Percentiles rank a stretch among this genome's conserved stretches.
Evolutionary conservation across 2,329 filamentous ascomycete species (phyloP).

Genomic region (Lizonia empirigonia): DNA sequence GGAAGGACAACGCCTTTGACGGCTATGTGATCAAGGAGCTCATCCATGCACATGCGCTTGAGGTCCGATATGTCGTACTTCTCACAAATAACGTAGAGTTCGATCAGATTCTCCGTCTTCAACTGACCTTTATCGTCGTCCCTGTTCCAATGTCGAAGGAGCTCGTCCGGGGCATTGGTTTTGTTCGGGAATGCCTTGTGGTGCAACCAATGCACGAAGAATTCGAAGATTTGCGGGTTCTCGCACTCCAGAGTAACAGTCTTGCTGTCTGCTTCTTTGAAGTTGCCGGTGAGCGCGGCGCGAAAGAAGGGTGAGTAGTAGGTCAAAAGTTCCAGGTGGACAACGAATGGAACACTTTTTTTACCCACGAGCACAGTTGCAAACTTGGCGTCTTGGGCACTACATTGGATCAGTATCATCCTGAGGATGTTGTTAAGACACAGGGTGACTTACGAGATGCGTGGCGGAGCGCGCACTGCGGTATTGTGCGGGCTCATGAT

Average conservation of each 20-base stretch:
- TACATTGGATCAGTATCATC: background rate
- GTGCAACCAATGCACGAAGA: conserved; percentile 26
- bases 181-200: conserved; percentile 7
- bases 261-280: conserved; percentile 22
- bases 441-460: background rate
- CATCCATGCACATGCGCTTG: background rate
- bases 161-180: background rate
- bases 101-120: conserved; percentile 3
- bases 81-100: conserved; percentile 17
- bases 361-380: conserved; percentile 3
- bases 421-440: background rate
- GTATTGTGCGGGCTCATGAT: background rate
- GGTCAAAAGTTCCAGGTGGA: conserved; percentile 1
- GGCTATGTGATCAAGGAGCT: background rate
- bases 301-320: conserved; percentile 1
- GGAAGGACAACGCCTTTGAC: background rate
- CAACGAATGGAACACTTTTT: background rate
- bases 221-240: conserved; percentile 8
- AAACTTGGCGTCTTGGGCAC: background rate
- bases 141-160: background rate
- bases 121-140: background rate
- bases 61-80: conserved; percentile 5
- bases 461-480: background rate
- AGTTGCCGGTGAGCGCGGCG: background rate
- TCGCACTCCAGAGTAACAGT: conserved; percentile 13